Evolutionary conservation across 2,329 filamentous ascomycete species (phyloP), one percentile per base, ranked within the genome.

Genomic region (Xylariaceae sp.): DNA sequence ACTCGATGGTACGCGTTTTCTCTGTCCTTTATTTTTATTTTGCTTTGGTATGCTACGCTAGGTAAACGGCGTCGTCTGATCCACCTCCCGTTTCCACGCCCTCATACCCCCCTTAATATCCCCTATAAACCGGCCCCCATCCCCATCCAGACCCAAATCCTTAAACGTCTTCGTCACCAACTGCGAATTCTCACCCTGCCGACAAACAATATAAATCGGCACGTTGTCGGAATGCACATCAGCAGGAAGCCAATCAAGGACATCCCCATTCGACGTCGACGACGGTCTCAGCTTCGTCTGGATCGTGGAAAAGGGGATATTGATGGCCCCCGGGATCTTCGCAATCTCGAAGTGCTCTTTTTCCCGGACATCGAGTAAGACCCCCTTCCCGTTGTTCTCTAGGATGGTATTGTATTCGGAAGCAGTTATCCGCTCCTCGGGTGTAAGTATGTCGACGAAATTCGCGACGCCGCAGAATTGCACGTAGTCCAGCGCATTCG

Each of bases 331-430:
- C 0, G 85, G 78, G 6, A 99, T 78, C 62, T 81, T 86, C 64
- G 88, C 92, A 50, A 97, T 86, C 13, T 88, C 87, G 65, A 90
- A 97, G 62, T 96, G 90, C 34, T 91, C 89, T 67, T 85, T 85
- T 66, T 96, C 91, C 1, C 94, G 82, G 1, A 96, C 91, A 65
- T 97, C 94, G 2, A 97, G 73, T 1, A 97, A 74, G 0, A 90
- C 70, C 56, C 88, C 84, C 1, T 54, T 37, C 48, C 53, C 37
- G 48, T 55, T 4, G 2, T 62, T 64, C 1, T 59, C 51, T 23
- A 66, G 6, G 4, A 71, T 54, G 5, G 66, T 58, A 15, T 78
- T 76, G 66, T 90, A 92, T 4, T 87, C 80, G 0, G 74, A 68
- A 0, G 86, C 85, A 0, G 85, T 82, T 39, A 96, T 80, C 7